Evolutionary conservation across 176 grass and related monocot genomes (phyloP), one percentile per base, ranked within the genome.

Genomic region (Leersia perrieri): DNA sequence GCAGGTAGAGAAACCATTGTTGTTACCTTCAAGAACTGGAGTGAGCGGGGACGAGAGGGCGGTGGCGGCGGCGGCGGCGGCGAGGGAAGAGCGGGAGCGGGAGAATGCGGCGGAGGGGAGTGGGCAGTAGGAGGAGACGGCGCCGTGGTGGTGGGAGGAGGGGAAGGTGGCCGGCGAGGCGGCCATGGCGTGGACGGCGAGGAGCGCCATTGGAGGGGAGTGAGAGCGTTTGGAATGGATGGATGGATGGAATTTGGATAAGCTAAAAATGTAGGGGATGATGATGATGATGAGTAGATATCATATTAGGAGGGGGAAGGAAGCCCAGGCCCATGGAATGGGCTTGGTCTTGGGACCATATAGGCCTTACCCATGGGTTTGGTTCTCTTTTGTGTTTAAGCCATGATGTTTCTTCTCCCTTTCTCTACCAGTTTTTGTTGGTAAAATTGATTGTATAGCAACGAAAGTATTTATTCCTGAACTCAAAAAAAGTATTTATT

Each of bases 191-290:
- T 85, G 75, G 62, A 86, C 8, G 45, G 83, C 73, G 83, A 94
- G 88, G 31, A 88, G 83, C 85, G 86, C 86, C 92, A 94, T 94
- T 27, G 74, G 9, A 27, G 8, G 8, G 30, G 2, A 10, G 18
- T 0, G 47, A 4, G 18, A 51, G 47, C 15, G 16, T 3, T 11
- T 14, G 1, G 42, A 9, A 18, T 22, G 45, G 45, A 57, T 18
- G 15, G 5, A 15, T 20, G 45, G 45, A 49, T 58, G n/a, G n/a
- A 11, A 25, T 25, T 25, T n/a, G n/a, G 53, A 58, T 58, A 58
- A 58, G 20, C 20, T 10, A 7, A 15, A 1, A 1, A 5, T 53
- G 51, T 7, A 57, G 1, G 2, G 51, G 51, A n/a, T n/a, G n/a
- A n/a, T n/a, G n/a, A n/a, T n/a, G n/a, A n/a, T n/a, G n/a, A n/a